Conservation (phyloP, 495 filamentous ascomycete genomes). For the Aspergillus baeticus region DNA sequence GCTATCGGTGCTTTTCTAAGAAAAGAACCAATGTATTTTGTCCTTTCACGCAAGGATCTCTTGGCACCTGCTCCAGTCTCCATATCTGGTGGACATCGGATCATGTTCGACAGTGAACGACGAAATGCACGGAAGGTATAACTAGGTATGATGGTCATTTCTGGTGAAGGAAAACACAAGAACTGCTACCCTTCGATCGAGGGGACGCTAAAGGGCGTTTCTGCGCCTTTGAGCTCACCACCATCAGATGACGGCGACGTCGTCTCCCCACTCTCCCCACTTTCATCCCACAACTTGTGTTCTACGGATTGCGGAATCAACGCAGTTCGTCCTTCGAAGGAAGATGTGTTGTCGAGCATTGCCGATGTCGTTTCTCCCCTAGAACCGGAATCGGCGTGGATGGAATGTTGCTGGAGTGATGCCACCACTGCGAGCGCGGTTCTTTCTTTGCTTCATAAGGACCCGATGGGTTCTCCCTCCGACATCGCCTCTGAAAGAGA, state of each 20-base stretch:
- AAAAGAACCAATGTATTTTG: not conserved
- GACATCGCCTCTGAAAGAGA: not conserved
- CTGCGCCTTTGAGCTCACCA: not conserved
- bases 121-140: not conserved
- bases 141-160: not conserved
- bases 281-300: not conserved
- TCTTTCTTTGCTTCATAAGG: constrained; percentile 18
- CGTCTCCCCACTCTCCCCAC: not conserved
- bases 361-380: not conserved
- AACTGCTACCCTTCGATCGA: not conserved
- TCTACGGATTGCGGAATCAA: not conserved
- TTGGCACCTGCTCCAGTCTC: not conserved
- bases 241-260: not conserved
- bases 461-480: constrained; percentile 3
- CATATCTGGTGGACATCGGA: not conserved
- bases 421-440: constrained; percentile 16
- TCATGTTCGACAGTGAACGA: not conserved
- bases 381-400: not conserved
- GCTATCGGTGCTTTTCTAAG: not conserved
- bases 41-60: not conserved
- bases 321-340: not conserved
- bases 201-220: not conserved
- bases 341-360: not conserved
- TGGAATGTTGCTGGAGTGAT: constrained; percentile 13
- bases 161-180: not conserved